phyloP scores from a whole-genome alignment of 2,329 filamentous ascomycete genomes.

The Colletotrichum shisoi region DNA sequence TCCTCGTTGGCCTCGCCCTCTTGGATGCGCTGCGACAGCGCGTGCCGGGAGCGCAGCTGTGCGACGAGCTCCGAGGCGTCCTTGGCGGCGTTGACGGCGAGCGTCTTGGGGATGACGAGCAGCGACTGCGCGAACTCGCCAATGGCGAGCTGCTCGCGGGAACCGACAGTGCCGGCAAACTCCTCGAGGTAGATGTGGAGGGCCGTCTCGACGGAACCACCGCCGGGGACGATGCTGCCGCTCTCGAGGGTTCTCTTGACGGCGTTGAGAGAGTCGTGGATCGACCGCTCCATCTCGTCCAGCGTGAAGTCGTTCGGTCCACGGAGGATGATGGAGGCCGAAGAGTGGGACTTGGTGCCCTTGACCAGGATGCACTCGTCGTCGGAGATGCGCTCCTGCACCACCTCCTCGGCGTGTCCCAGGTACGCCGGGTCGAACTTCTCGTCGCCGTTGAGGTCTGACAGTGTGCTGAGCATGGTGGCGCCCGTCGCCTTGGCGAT shows the following conservation, averaged over 20 bases:
- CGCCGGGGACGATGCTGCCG: constrained; percentile 94
- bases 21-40: constrained; percentile 88
- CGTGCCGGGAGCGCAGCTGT: constrained; percentile 92
- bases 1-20: constrained; percentile 85
- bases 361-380: constrained; percentile 98
- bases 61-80: constrained; percentile 94
- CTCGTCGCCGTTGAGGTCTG: constrained; percentile 96
- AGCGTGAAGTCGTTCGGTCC: constrained; percentile 95
- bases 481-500: constrained; percentile 97
- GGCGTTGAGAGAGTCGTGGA: constrained; percentile 95
- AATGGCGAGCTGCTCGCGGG: constrained; percentile 95
- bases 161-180: constrained; percentile 96
- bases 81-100: constrained; percentile 96
- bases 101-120: constrained; percentile 92
- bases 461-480: constrained; percentile 89
- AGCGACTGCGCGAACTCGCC: constrained; percentile 96
- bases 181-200: constrained; percentile 99
- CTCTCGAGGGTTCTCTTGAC: constrained; percentile 98
- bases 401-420: constrained; percentile 91
- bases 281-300: constrained; percentile 98
- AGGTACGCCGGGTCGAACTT: constrained; percentile 91
- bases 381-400: constrained; percentile 98
- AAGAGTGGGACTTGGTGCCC: constrained; percentile 92
- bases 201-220: constrained; percentile 97
- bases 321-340: constrained; percentile 93